phyloP scores from a whole-genome alignment of 495 filamentous ascomycete genomes.

The Hypoxylon trugodes region DNA sequence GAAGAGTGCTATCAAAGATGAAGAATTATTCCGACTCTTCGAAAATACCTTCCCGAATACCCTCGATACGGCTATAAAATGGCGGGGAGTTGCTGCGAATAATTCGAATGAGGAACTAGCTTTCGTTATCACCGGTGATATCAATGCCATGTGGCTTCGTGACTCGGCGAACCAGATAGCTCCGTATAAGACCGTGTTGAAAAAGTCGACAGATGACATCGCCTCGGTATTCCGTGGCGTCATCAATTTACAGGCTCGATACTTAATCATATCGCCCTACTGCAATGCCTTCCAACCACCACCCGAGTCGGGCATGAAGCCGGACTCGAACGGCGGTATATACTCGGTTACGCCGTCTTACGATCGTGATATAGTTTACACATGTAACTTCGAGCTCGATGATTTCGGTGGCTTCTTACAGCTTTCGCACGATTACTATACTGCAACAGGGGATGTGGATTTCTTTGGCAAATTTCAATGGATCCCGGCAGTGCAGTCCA shows the following conservation, averaged over 20 bases:
- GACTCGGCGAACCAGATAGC: constrained; percentile 70
- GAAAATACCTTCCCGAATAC: constrained; percentile 69
- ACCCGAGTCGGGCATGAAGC: constrained; percentile 58
- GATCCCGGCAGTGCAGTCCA: constrained; percentile 63
- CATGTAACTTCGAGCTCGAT: constrained; percentile 73
- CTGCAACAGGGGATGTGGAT: constrained; percentile 58
- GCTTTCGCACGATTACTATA: constrained; percentile 66
- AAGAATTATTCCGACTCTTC: constrained; percentile 68
- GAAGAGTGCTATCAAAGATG: constrained; percentile 60
- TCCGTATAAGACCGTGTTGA: constrained; percentile 65
- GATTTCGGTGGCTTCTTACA: constrained; percentile 69
- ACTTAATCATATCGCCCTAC: constrained; percentile 65
- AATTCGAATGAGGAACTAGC: constrained; percentile 68
- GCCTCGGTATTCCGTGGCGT: constrained; percentile 67
- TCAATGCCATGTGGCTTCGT: constrained; percentile 73
- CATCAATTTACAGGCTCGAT: constrained; percentile 67
- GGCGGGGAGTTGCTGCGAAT: constrained; percentile 61
- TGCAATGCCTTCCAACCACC: constrained; percentile 71
- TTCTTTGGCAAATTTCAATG: constrained; percentile 70
- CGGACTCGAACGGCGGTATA: constrained; percentile 56
- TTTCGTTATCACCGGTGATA: constrained; percentile 71
- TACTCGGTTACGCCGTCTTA: constrained; percentile 61
- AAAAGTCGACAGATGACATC: constrained; percentile 58
- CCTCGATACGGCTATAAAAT: constrained; percentile 68
- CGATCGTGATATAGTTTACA: constrained; percentile 61